Base-by-base conservation (phyloP, 352 stramenopile genomes). In the Aphanomyces cochlioides region DNA sequence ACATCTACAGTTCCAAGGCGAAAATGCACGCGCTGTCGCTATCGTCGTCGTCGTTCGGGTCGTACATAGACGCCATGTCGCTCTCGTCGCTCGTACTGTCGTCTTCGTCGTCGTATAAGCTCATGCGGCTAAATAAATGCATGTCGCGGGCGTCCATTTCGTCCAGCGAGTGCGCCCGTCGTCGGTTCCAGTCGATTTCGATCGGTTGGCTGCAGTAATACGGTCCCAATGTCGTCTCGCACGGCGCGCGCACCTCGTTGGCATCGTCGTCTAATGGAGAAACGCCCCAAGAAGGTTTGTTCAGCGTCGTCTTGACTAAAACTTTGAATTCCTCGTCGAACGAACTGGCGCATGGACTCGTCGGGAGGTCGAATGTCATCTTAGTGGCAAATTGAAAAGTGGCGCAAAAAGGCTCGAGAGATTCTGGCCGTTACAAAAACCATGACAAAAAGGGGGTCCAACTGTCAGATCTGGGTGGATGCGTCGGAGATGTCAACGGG, bases 301-400 rank as follows among this genome's bases (percentile, higher is more conserved):
- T 15, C 17, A 70, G 39, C 64, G 64, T 70, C 21, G 43, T 21
- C 21, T 70, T 70, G 17, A 70, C 53, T 19, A 70, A 39, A 8
- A n/a, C 48, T 41, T 70, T 70, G 54, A 70, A 70, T 10, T 60
- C 64, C 40, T 70, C 64, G 40, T 47, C 64, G 38, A 70, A 70
- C 54, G 64, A 70, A 34, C 19, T 13, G 36, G 10, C 43, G 43
- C 43, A 50, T 50, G 43, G 43, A 28, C 28, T 28, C 28, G 28
- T 28, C 28, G 28, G 28, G 28, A 28, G 28, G 28, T 28, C 28
- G 28, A 28, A 28, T 28, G 28, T 28, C 28, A 28, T 28, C 28
- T 28, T 28, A 2, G 28, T 28, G 28, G 28, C 28, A 28, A 28
- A 28, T 28, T 28, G 28, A 28, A 28, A 28, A 28, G 28, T 28